Evolutionary conservation across 2,329 filamentous ascomycete species (phyloP), one percentile per base, ranked within the genome.

Genomic region (Penicillium hesseltinei): DNA sequence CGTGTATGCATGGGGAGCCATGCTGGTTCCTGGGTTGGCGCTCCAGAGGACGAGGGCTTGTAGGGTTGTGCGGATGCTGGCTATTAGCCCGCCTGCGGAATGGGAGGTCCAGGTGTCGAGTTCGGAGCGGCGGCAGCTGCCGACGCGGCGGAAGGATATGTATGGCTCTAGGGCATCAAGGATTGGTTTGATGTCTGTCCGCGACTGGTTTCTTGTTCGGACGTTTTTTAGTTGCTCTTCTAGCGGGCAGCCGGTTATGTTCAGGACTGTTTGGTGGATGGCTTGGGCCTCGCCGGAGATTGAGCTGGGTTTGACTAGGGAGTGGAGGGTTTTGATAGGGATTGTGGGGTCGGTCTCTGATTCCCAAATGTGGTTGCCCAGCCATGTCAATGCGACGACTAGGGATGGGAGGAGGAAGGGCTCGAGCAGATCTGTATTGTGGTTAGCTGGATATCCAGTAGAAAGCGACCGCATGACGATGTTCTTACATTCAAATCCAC

Each of bases 371-470:
- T 84, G 79, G 44, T 81, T 79, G 5, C 81, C 78, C 52, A 87
- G 78, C 84, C 85, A 88, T 19, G 74, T 80, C 31, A 88, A 69
- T 2, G 83, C 83, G 38, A 83, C 78, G 19, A 87, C 76, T 5
- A 88, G 72, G 1, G 85, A 85, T 0, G 85, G 85, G 4, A 88
- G 72, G 13, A 88, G 73, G 64, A 87, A 88, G 0, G 85, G 84
- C 65, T 87, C 84, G 9, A 86, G 78, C 0, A 88, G 75, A 68
- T 87, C 82, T 84, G 54, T 40, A 33, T 40, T 17, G 51, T 58
- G 33, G 62, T 66, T 51, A 56, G 47, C 17, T 23, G 23, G 3
- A 25, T 21, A 15, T 23, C 10, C 29, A 13, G 31, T 17, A 17
- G 8, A 3, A 46, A 29, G 13, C 48, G 23, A 49, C 15, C 25